A percentile compares a stretch with the other conserved stretches of the same genome.
phyloP scores from a whole-genome alignment of 345 rosid genomes.

The Salix udensis region DNA sequence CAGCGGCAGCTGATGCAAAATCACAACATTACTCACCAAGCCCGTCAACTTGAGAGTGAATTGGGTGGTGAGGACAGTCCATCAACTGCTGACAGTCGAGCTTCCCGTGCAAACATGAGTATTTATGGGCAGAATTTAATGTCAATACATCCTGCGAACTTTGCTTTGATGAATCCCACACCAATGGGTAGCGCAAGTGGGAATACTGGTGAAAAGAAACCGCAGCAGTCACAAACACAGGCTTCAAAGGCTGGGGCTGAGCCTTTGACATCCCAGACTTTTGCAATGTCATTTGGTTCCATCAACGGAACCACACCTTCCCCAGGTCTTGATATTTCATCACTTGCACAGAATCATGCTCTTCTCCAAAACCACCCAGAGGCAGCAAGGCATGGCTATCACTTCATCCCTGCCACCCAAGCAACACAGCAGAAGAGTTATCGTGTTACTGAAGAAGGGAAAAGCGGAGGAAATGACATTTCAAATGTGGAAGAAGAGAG shows the following conservation, averaged over 20 bases:
- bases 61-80: conserved; percentile 74
- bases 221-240: conserved; percentile 42
- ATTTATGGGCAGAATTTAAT: conserved; percentile 63
- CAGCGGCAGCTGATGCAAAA: conserved; percentile 58
- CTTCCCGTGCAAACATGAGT: conserved; percentile 50
- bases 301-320: conserved; percentile 50
- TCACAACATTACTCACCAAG: conserved; percentile 58
- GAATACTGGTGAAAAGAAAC: conserved; percentile 65
- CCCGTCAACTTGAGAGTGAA: conserved; percentile 55
- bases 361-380: conserved; percentile 72
- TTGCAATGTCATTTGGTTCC: conserved; percentile 86
- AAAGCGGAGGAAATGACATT: conserved; percentile 45
- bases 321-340: conserved; percentile 64
- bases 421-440: conserved; percentile 71
- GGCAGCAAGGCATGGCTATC: conserved; percentile 60
- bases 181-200: conserved; percentile 44
- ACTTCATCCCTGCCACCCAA: conserved; percentile 55
- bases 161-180: conserved; percentile 59
- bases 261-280: conserved; percentile 57
- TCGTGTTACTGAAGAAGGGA: conserved; percentile 62
- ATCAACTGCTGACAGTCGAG: conserved; percentile 72
- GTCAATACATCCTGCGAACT: conserved; percentile 58
- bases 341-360: conserved; percentile 70
- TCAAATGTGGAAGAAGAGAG: conserved; percentile 59
- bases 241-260: conserved; percentile 61